Conservation (phyloP, 139 green algal genomes). For the Haematococcus lacustris region DNA sequence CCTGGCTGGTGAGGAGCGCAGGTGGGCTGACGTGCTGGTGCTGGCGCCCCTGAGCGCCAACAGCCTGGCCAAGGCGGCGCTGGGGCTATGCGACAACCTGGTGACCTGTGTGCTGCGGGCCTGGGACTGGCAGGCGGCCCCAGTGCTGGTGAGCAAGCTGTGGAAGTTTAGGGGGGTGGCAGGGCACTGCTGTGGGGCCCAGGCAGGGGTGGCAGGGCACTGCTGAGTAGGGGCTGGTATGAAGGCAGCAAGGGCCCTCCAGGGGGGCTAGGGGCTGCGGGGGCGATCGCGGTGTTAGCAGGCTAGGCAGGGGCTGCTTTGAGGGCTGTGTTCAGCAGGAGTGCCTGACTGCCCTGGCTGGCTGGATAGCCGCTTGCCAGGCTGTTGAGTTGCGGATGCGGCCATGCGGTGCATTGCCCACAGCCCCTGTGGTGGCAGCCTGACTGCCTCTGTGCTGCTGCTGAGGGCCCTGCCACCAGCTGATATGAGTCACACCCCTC, state of each 20-base stretch:
- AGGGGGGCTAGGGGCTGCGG: too few relatives aligned
- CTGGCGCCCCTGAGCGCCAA: neutral
- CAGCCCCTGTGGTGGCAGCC: neutral
- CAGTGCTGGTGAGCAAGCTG: neutral
- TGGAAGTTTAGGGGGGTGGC: neutral
- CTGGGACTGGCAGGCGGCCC: constrained; percentile 8
- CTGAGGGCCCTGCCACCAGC: too few relatives aligned
- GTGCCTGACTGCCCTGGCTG: too few relatives aligned
- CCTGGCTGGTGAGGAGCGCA: constrained; percentile 11
- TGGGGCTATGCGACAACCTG: neutral
- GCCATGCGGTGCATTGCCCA: neutral
- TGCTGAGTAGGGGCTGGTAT: neutral
- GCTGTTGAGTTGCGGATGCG: too few relatives aligned
- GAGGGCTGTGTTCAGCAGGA: neutral
- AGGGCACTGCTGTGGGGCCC: neutral
- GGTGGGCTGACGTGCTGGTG: constrained; percentile 24
- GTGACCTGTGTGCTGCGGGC: neutral
- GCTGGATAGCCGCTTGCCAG: too few relatives aligned
- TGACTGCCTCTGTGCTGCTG: neutral
- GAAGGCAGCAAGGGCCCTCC: too few relatives aligned
- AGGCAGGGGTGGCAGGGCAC: neutral
- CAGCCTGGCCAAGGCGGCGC: neutral
- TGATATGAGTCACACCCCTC: neutral
- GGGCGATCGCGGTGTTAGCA: too few relatives aligned
- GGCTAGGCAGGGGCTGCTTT: neutral